Base-by-base conservation (phyloP, 768 basidiomycete genomes). In the Lentinula guzmanii region DNA sequence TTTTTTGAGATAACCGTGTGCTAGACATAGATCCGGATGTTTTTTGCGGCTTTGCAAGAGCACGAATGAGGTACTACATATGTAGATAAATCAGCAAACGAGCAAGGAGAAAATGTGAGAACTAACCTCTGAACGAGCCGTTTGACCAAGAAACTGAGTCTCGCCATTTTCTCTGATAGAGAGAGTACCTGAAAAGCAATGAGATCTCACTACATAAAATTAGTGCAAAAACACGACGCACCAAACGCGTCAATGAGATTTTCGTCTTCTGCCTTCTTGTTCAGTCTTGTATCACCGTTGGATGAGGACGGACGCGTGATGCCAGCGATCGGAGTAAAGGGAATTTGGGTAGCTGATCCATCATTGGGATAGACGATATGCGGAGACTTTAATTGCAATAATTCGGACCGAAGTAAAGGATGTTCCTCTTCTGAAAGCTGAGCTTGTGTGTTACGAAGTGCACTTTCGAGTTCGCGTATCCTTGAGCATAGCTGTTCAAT, bases 111-210 rank as follows among this genome's bases (percentile, higher is more conserved):
- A 54, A 55, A 21, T 35, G 21, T 52, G n/a, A 9, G 35, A 10
- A 66, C 80, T 55, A 64, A 88, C 87, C 78, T 90, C 88, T 24
- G 86, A 78, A 41, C 86, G 82, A 5, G 89, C 85, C 0, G 86
- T 90, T 61, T 79, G 78, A 16, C 89, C 87, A 61, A 86, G 76
- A 68, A 85, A 87, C 39, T 72, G 78, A 0, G 80, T 77, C 63
- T 83, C 82, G 0, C 84, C 85, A 52, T 79, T 70, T 24, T 77
- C 69, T n/a, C 80, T 83, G 28, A 88, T 76, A 2, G 79, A 80
- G 55, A 89, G 72, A 8, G 86, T 87, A 16, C 85, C 85, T 85
- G 41, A 8, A 4, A 10, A 5, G 37, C n/a, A 54, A 5, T 39
- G 37, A 11, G 24, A 34, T 39, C n/a, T 28, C 18, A 28, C n/a